Conservation (phyloP, 2,329 filamentous ascomycete genomes). For the Metarhizium brunneum region DNA sequence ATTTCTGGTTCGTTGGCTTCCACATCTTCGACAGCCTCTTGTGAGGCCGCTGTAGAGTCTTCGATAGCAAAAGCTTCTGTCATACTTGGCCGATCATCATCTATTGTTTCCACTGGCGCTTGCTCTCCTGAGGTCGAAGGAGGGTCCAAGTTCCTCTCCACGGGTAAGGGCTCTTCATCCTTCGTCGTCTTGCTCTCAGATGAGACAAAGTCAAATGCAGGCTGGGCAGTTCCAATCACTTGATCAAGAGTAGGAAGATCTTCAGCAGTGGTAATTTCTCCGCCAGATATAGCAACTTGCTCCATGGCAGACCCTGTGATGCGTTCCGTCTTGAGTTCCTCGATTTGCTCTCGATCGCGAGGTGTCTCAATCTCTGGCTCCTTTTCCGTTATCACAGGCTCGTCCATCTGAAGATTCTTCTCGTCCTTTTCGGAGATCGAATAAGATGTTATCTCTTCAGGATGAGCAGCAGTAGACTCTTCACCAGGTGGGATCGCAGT, state of each 20-base stretch:
- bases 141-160: background rate
- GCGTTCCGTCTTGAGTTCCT: background rate
- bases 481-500: background rate
- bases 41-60: background rate
- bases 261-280: background rate
- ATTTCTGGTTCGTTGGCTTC: background rate
- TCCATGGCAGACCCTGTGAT: background rate
- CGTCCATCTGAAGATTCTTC: conserved; percentile 8
- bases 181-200: conserved; percentile 9
- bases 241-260: background rate
- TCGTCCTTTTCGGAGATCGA: conserved; percentile 4
- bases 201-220: background rate
- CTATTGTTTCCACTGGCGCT: background rate
- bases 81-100: background rate
- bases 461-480: background rate
- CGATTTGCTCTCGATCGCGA: background rate
- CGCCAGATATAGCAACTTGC: background rate
- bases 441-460: conserved; percentile 4
- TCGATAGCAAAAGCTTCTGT: background rate
- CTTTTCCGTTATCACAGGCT: background rate
- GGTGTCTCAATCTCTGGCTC: background rate
- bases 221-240: background rate
- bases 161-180: conserved; percentile 2
- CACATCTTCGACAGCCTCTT: background rate
- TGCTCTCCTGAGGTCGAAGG: background rate